Conservation (phyloP, 2,329 filamentous ascomycete genomes). For the Penicillium sp. region DNA sequence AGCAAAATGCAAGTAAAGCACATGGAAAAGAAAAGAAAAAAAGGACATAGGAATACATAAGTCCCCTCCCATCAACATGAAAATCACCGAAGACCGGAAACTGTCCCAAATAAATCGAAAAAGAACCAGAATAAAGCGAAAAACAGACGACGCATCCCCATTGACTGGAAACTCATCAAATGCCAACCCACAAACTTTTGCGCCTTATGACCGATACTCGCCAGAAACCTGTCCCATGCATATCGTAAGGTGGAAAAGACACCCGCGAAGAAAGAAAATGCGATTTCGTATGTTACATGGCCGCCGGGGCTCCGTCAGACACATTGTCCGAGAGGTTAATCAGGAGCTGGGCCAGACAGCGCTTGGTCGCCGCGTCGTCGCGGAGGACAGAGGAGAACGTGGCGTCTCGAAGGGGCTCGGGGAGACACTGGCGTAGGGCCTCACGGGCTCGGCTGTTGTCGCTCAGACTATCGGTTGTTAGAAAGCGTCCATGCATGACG, state of each 20-base stretch:
- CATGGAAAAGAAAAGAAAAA: slow-evolving; percentile 12
- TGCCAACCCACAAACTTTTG: slow-evolving; percentile 30
- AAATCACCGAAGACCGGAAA: slow-evolving; percentile 22
- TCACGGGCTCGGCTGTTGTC: slow-evolving; percentile 95
- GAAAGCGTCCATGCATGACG: background rate
- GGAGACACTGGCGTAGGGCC: slow-evolving; percentile 89
- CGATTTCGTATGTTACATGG: slow-evolving; percentile 38
- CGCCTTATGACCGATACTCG: slow-evolving; percentile 40
- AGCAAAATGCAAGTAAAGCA: slow-evolving; percentile 12
- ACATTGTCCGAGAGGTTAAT: slow-evolving; percentile 94
- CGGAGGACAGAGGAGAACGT: slow-evolving; percentile 95
- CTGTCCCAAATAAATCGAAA: slow-evolving; percentile 19
- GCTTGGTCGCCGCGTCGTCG: slow-evolving; percentile 95
- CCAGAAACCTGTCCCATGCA: slow-evolving; percentile 41
- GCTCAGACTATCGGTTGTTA: slow-evolving; percentile 60
- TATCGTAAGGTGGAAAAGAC: slow-evolving; percentile 35
- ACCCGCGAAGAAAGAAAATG: slow-evolving; percentile 32
- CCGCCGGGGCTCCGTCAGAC: slow-evolving; percentile 48
- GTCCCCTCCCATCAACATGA: slow-evolving; percentile 21
- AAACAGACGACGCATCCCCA: slow-evolving; percentile 10
- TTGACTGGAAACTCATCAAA: slow-evolving; percentile 12
- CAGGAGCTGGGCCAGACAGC: slow-evolving; percentile 91
- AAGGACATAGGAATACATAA: slow-evolving; percentile 27
- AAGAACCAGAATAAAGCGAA: slow-evolving; percentile 19
- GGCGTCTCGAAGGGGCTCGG: slow-evolving; percentile 95